Evolutionary conservation across 768 basidiomycete genomes (phyloP).

Genomic region (Pilatotrama ljubarskyi): DNA sequence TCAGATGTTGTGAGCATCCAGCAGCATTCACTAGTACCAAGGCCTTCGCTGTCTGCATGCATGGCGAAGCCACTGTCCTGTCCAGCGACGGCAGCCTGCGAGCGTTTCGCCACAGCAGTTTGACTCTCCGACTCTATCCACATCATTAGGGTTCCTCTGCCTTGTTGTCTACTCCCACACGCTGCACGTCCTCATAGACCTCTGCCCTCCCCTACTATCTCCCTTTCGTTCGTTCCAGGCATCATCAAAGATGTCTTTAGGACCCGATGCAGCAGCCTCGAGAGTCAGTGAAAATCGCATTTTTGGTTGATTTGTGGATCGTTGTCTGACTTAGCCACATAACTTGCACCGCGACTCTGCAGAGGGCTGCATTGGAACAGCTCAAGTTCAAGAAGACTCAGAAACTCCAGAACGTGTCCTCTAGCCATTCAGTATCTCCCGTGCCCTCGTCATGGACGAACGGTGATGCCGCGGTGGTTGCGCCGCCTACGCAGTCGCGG

Average conservation of each 20-base stretch:
- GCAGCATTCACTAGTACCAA: not conserved
- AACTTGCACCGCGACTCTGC: constrained; percentile 17
- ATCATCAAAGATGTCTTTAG: constrained; percentile 43
- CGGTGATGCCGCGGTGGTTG: constrained; percentile 21
- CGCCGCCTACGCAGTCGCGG: constrained; percentile 67
- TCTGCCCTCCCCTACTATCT: not conserved
- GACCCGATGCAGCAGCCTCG: constrained; percentile 43
- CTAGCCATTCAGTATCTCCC: constrained; percentile 23
- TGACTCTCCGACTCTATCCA: constrained; percentile 34
- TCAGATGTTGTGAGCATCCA: not conserved
- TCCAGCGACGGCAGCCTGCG: constrained; percentile 6
- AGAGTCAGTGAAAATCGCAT: constrained; percentile 48
- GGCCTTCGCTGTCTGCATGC: not conserved
- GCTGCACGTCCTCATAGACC: constrained; percentile 10
- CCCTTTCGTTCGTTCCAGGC: not conserved
- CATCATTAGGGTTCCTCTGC: constrained; percentile 20
- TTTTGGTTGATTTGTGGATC: constrained; percentile 7
- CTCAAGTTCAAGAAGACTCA: constrained; percentile 49
- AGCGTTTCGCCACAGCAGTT: constrained; percentile 33
- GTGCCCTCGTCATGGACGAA: constrained; percentile 23
- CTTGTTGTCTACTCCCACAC: constrained; percentile 23
- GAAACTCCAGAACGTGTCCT: constrained; percentile 30
- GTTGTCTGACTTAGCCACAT: constrained; percentile 22
- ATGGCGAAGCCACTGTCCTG: not conserved
- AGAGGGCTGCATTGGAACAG: constrained; percentile 46